Evolutionary conservation across 1,284 basidiomycete species (phyloP).

Genomic region (Hypsizygus ulmarius): DNA sequence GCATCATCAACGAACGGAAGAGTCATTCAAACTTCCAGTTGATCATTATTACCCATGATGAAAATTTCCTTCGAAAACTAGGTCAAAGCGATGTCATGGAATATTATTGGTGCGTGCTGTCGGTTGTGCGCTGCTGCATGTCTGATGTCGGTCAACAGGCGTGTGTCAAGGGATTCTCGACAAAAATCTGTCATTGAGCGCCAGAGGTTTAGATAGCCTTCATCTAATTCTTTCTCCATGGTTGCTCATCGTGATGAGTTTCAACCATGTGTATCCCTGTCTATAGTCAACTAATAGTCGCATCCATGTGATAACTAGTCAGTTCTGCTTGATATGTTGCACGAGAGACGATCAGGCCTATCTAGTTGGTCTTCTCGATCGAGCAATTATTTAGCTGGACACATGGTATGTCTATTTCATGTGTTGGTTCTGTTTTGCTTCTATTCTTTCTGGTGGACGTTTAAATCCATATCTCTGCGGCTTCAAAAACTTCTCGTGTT

Average conservation of each 20-base stretch:
- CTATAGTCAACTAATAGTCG: neutral
- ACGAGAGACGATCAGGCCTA: too few relatives aligned
- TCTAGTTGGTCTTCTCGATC: too few relatives aligned
- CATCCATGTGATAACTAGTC: neutral
- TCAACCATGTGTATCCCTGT: too few relatives aligned
- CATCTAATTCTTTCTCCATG: neutral
- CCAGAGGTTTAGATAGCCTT: constrained; percentile 56
- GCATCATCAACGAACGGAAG: constrained; percentile 91
- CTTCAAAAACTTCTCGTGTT: too few relatives aligned
- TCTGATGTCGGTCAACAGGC: constrained; percentile 30
- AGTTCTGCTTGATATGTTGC: too few relatives aligned
- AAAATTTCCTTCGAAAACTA: constrained; percentile 81
- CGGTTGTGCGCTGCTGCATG: neutral
- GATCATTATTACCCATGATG: constrained; percentile 97
- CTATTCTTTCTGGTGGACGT: too few relatives aligned
- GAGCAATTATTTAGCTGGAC: too few relatives aligned
- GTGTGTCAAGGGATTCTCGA: constrained; percentile 50
- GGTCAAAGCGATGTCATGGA: constrained; percentile 88
- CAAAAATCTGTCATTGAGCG: constrained; percentile 75
- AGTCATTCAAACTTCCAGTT: constrained; percentile 93
- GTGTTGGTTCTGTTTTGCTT: too few relatives aligned
- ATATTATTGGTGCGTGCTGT: constrained; percentile 75
- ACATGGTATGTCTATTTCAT: too few relatives aligned
- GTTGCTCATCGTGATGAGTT: neutral
- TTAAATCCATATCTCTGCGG: too few relatives aligned